A percentile compares a stretch with the other conserved stretches of the same genome.
Evolutionary conservation across 2,329 filamentous ascomycete species (phyloP).

Genomic region (Fusarium austroafricanum): DNA sequence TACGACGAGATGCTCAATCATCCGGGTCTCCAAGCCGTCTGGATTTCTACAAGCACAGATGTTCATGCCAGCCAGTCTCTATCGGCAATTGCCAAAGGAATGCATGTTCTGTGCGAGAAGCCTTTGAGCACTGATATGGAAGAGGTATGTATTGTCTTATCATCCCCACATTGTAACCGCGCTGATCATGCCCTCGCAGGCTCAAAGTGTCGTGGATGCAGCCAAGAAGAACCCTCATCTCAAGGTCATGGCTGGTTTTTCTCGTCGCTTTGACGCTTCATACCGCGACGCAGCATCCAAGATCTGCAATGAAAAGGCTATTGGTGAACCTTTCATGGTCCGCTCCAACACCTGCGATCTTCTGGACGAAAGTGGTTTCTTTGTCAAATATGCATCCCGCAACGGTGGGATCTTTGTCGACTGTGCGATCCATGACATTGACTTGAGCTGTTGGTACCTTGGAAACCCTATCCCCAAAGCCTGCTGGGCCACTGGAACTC

Average conservation of each 20-base stretch:
- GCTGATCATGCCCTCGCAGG: constrained; percentile 51
- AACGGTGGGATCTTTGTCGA: constrained; percentile 77
- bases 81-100: constrained; percentile 17
- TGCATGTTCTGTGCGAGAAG: constrained; percentile 39
- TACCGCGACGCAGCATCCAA: constrained; percentile 69
- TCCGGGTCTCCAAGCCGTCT: constrained; percentile 27
- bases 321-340: constrained; percentile 70
- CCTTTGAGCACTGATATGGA: constrained; percentile 53
- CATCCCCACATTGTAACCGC: accelerated
- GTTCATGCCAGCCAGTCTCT: constrained; percentile 31
- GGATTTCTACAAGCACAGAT: constrained; percentile 34
- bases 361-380: constrained; percentile 73
- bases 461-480: constrained; percentile 31
- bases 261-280: constrained; percentile 67
- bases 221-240: constrained; percentile 65
- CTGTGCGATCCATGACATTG: constrained; percentile 75
- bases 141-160: constrained; percentile 56
- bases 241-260: constrained; percentile 67
- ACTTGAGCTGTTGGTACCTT: constrained; percentile 48
- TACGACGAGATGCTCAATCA: constrained; percentile 38
- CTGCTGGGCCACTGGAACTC: constrained; percentile 21
- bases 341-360: constrained; percentile 76
- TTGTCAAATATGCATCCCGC: constrained; percentile 72
- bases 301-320: constrained; percentile 60
- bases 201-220: constrained; percentile 68